Percentiles rank a stretch among this genome's conserved stretches.
These are phyloP conservation scores for Fusarium zealandicum DNA, from an alignment of 2,329 filamentous ascomycete species.

Conservation along the genomic window DNA sequence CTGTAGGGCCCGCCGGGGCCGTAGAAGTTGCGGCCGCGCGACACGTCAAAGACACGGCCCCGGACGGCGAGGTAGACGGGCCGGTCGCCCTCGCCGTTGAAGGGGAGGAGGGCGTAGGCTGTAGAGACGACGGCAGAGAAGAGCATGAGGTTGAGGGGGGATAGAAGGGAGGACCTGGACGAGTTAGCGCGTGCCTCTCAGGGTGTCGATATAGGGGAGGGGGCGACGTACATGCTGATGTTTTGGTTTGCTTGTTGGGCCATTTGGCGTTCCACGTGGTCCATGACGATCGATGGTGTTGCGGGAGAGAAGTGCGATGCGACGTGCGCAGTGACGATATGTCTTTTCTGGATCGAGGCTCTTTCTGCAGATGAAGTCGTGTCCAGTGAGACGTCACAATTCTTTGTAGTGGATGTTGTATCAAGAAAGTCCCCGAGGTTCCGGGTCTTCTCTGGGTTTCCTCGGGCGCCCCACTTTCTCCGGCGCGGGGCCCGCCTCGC, in stretches of 20 bases:
- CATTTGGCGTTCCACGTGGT: constrained; percentile 65
- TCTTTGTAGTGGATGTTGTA: constrained; percentile 4
- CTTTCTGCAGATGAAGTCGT: neutral
- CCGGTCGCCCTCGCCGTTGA: constrained; percentile 75
- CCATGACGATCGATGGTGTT: constrained; percentile 50
- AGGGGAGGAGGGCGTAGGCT: constrained; percentile 79
- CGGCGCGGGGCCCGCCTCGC: constrained; percentile 21
- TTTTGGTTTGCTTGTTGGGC: constrained; percentile 60
- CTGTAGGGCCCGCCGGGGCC: constrained; percentile 93
- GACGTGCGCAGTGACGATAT: neutral
- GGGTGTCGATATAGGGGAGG: neutral
- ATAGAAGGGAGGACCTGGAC: constrained; percentile 56
- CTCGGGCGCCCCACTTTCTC: constrained; percentile 27
- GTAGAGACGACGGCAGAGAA: constrained; percentile 64
- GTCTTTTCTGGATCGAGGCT: too few relatives aligned
- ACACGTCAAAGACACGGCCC: constrained; percentile 90
- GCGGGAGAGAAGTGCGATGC: neutral
- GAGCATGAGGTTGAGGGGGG: constrained; percentile 70
- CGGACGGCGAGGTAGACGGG: constrained; percentile 93
- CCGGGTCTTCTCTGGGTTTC: constrained; percentile 28
- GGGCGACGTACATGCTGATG: constrained; percentile 45
- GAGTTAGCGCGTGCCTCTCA: neutral
- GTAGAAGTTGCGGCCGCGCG: constrained; percentile 89
- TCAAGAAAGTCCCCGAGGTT: constrained; percentile 18
- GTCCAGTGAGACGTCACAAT: neutral